Base-by-base conservation (phyloP, 495 filamentous ascomycete species). In the Penicillium maclennaniae region DNA sequence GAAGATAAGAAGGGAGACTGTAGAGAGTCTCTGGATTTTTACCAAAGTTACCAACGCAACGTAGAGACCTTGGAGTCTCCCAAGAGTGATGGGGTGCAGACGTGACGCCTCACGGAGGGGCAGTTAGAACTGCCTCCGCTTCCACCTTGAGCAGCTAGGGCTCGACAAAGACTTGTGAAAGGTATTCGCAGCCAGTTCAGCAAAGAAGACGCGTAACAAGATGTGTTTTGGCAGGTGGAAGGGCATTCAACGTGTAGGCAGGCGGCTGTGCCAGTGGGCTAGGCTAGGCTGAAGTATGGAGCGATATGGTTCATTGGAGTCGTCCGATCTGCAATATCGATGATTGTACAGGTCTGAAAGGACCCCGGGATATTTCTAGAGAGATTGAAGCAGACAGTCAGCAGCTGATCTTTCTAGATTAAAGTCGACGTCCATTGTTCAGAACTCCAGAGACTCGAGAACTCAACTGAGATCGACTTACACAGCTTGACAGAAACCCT, bases 401-500 rank as follows among this genome's bases (percentile, higher is more conserved):
- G 48, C 26, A 20, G 25, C 12, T 4, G 25, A 12, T 43, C 23
- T n/a, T 31, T 14, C 16, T 27, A 46, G 31, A 53, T 38, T 36
- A 25, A 25, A 21, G 41, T 23, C 20, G 26, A 40, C 19, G 39
- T 15, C 25, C 8, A 16, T 56, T 53, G 54, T 56, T 50, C 49
- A 36, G 49, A 17, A 48, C 26, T 57, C 27, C 21, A 47, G 16
- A 31, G 20, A 26, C 38, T 40, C 38, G 38, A 40, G 8, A 14
- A 34, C 31, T 40, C 19, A 16, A 34, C 31, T 25, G n/a, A 37
- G 8, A 14, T 4, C 10, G 15, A 56, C 54, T 53, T 36, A 61
- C 55, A 58, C 55, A 58, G 26, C 37, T 43, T 43, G 46, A 23
- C 27, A 38, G 15, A 40, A 12, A 41, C 50, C 54, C 49, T 47